Base-by-base conservation (phyloP, 2,329 filamentous ascomycete genomes). In the Pseudogymnoascus sp. region DNA sequence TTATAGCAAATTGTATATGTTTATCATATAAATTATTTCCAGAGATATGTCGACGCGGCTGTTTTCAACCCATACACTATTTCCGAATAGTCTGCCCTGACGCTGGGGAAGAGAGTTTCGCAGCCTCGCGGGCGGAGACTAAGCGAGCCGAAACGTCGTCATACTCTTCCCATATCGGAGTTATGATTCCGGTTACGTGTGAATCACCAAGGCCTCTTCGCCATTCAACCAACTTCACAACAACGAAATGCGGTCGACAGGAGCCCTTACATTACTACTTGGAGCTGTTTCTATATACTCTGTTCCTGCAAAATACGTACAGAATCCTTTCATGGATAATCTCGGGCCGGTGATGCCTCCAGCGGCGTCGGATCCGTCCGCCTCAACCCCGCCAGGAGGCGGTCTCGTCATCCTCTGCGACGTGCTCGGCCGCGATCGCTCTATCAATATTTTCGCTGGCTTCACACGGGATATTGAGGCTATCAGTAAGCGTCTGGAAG, bases 371-470 rank as follows among this genome's bases (percentile, higher is more conserved):
- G 31, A 63, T 6, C 67, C 64, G 72, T 35, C 66, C 60, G 38
- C 65, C 62, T 73, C 63, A 65, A 69, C 62, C 66, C 64, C 67
- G 8, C 23, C 68, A 53, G 67, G 65, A 42, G 71, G 71, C 47
- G 79, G 79, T 59, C 75, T 77, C 31, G 83, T 93, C 33, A 84
- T 91, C 65, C 84, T 97, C 63, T 89, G 88, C 44, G 93, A 97
- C 75, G 87, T 96, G 35, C 86, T 97, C 67, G 88, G 89, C 40
- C 87, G 87, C 67, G 86, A 91, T 63, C 86, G 89, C 69, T 83
- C 81, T 65, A 89, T 96, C 72, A 92, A 91, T 67, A 87, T 92
- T 68, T 97, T 97, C 76, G 89, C 91, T 31, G 86, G 86, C 44
- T 85, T 96, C 70, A 87, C 88, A 4, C 85, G 92, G 64, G 88